Base-by-base conservation (phyloP, 2,329 filamentous ascomycete genomes). In the Aspergillus pseudotamarii region DNA sequence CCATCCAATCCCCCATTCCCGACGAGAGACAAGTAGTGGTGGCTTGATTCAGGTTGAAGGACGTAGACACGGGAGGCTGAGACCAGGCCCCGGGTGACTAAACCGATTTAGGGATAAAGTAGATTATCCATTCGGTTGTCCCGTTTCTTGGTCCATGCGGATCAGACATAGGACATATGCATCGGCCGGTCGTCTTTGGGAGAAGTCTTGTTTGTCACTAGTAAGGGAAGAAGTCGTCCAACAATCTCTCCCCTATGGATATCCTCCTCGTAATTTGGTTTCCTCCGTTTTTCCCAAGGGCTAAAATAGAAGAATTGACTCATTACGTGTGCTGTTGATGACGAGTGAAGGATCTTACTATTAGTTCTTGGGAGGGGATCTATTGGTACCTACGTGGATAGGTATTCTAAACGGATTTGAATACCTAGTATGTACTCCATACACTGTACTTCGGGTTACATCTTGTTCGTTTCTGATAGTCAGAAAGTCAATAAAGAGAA, bases 31-130 rank as follows among this genome's bases (percentile, higher is more conserved):
- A 34, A 16, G 48, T n/a, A 30, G 50, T 53, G 51, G 32, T 55
- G 51, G 51, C 51, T 55, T 55, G 51, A 55, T 16, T 55, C 34
- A 38, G 51, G 32, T 55, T 55, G 51, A 55, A 55, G 51, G 51
- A 55, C n/a, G 32, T 41, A 23, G 32, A 55, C 32, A 38, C 32
- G 51, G 51, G 32, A 55, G 51, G 51, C 51, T 55, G 51, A 55
- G 51, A 55, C 51, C 34, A 55, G 23, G 51, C 34, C 30, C 51
- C 51, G 21, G 51, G 51, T 38, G 34, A 55, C 51, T 55, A 55
- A 55, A 38, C 51, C 21, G 3, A 5, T 14, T 36, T 19, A 6
- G 51, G 51, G 26, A 41, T 38, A 10, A 23, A 28, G 38, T 55
- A 38, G 51, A 55, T 55, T 55, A 55, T 38, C n/a, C n/a, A n/a